Conservation (phyloP, 78 protist species). For the Dictyostelium capitatum region DNA sequence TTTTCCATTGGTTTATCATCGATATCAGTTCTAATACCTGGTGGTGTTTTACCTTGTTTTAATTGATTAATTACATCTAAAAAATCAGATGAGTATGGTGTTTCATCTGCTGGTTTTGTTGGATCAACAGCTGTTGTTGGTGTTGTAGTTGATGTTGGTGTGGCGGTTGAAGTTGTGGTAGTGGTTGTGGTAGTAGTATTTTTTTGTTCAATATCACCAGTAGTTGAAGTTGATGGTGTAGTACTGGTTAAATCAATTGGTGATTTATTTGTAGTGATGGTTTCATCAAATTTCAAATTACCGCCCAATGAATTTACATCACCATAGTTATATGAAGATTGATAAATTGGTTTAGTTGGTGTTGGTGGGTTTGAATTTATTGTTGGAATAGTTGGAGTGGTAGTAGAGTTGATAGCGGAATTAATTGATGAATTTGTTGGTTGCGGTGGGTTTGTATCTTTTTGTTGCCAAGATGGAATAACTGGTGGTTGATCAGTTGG, state of each 20-base stretch:
- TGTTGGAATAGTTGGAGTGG: background rate
- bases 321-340: conserved; percentile 18
- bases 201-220: background rate
- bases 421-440: background rate
- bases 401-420: background rate
- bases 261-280: background rate
- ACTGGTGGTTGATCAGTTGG: conserved; percentile 44
- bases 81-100: conserved; percentile 69
- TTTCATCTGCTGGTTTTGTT: background rate
- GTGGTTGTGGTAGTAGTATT: conserved; percentile 13
- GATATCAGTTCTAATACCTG: conserved; percentile 76
- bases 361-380: conserved; percentile 31
- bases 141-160: background rate
- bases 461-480: conserved; percentile 80
- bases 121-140: background rate
- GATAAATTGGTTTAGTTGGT: background rate
- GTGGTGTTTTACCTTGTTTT: conserved; percentile 80
- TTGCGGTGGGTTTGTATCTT: background rate
- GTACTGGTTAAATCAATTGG: background rate
- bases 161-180: conserved; percentile 9
- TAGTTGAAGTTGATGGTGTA: background rate
- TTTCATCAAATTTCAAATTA: background rate
- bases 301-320: conserved; percentile 24
- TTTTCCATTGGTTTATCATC: conserved; percentile 59
- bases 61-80: conserved; percentile 56